Conservation (phyloP, 2,329 filamentous ascomycete genomes). For the Talaromyces sp. region DNA sequence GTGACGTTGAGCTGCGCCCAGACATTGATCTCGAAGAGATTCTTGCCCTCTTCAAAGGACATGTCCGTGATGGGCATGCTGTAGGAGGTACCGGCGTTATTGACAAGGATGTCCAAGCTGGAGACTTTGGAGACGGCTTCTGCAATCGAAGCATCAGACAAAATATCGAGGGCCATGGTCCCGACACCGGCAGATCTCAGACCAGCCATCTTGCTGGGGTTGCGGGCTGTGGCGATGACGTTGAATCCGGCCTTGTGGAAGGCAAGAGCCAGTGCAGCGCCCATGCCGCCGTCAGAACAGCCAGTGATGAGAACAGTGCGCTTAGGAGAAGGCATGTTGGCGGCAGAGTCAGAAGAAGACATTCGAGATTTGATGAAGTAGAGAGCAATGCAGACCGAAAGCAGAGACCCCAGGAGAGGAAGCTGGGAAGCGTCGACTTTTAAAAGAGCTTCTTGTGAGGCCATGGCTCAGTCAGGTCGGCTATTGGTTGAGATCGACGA, state of each 20-base stretch:
- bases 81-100: constrained; percentile 25
- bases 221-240: constrained; percentile 13
- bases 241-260: constrained; percentile 12
- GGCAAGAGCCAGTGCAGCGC: constrained; percentile 12
- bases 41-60: constrained; percentile 4
- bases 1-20: constrained; percentile 34
- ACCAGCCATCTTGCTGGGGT: constrained; percentile 5
- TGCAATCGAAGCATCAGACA: constrained; percentile 4
- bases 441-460: background rate
- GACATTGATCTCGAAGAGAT: constrained; percentile 36
- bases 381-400: constrained; percentile 1
- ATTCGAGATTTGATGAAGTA: background rate
- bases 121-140: constrained; percentile 2
- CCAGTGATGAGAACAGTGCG: constrained; percentile 16
- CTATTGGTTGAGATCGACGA: background rate
- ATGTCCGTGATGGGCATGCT: constrained; percentile 15
- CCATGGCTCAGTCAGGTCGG: background rate
- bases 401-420: background rate
- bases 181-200: background rate
- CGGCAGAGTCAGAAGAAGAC: background rate
- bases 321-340: constrained; percentile 7
- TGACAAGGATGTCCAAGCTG: constrained; percentile 27
- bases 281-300: constrained; percentile 16
- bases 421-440: background rate
- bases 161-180: constrained; percentile 4